Base-by-base conservation (phyloP, 345 rosid genomes). In the Tarenaya hassleriana region DNA sequence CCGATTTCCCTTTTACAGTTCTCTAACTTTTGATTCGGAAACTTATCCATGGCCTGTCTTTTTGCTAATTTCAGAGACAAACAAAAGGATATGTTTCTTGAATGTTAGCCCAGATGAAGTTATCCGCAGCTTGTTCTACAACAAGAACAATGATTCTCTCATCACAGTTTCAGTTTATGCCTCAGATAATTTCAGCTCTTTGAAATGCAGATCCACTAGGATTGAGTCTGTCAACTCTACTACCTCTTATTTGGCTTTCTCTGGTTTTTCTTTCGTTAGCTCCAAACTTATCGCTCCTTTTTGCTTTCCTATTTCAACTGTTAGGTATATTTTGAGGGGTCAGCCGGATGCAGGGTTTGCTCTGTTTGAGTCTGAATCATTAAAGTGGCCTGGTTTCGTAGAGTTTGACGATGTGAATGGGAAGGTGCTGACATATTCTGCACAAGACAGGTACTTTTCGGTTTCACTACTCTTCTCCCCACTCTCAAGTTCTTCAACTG, bases 371-470 rank as follows among this genome's bases (percentile, higher is more conserved):
- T 90, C 97, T 3, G 96, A 91, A 48, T 84, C 95, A n/a, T 73
- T 91, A 41, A 91, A 87, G 63, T 91, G 98, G 98, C 98, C 98
- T 16, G 98, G 98, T 13, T 91, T 91, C 74, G 98, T 91, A 7
- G 98, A 91, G 80, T 91, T 91, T 74, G 98, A 91, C 74, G 98
- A 91, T 74, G 96, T 91, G 33, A 91, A 91, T 58, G 98, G 98
- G 24, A 91, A 91, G 60, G 96, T 91, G 51, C 77, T 91, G 13
- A 87, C 98, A 10, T 87, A 87, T 79, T 90, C 96, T 11, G 97
- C 97, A 1, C 98, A 91, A 50, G 89, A 87, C 74, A 82, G 95
- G 98, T 91, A 60, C 31, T 49, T 55, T 66, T 48, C 41, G 7
- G 12, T 41, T 51, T 62, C 10, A 33, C 24, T 18, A 14, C 34